phyloP scores from a whole-genome alignment of 2,329 filamentous ascomycete genomes.

The Pseudogymnoascus sp. region DNA sequence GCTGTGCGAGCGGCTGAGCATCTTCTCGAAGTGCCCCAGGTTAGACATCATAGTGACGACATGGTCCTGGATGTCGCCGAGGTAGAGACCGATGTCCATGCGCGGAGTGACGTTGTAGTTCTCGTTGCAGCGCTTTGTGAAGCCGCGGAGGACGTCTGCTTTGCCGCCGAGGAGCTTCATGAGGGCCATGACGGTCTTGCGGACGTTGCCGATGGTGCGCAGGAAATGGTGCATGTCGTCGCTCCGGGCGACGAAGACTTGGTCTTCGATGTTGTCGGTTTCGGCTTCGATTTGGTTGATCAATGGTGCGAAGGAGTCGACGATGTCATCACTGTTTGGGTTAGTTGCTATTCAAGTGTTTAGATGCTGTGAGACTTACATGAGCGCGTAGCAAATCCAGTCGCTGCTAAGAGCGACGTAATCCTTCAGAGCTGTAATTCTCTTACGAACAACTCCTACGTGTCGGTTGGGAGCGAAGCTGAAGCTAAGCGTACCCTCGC shows the following conservation, averaged over 20 bases:
- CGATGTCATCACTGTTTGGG: slow-evolving; percentile 73
- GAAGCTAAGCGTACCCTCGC: slow-evolving; percentile 90
- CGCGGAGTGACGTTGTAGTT: slow-evolving; percentile 92
- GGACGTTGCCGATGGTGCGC: slow-evolving; percentile 78
- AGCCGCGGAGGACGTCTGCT: slow-evolving; percentile 95
- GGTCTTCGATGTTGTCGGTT: slow-evolving; percentile 89
- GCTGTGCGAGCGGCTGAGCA: slow-evolving; percentile 85
- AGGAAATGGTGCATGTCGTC: slow-evolving; percentile 86
- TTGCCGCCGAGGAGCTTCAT: slow-evolving; percentile 92
- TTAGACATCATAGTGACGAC: slow-evolving; percentile 99
- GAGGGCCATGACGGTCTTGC: slow-evolving; percentile 90
- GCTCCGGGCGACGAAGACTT: slow-evolving; percentile 84
- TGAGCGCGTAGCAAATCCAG: slow-evolving; percentile 98
- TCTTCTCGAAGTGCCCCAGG: slow-evolving; percentile 92
- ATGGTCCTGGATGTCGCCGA: slow-evolving; percentile 97
- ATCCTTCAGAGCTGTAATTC: slow-evolving; percentile 88
- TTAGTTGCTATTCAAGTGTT: slow-evolving; percentile 9
- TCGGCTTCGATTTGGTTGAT: slow-evolving; percentile 82
- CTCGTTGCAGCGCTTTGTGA: slow-evolving; percentile 98
- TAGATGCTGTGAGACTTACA: slow-evolving; percentile 48
- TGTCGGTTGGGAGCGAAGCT: slow-evolving; percentile 85
- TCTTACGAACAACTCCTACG: slow-evolving; percentile 78
- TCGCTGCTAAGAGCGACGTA: slow-evolving; percentile 92
- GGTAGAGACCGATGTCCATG: slow-evolving; percentile 92
- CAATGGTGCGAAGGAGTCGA: slow-evolving; percentile 87